Evolutionary conservation across 768 basidiomycete species (phyloP).

Genomic region (Dacryopinax primogenitus): DNA sequence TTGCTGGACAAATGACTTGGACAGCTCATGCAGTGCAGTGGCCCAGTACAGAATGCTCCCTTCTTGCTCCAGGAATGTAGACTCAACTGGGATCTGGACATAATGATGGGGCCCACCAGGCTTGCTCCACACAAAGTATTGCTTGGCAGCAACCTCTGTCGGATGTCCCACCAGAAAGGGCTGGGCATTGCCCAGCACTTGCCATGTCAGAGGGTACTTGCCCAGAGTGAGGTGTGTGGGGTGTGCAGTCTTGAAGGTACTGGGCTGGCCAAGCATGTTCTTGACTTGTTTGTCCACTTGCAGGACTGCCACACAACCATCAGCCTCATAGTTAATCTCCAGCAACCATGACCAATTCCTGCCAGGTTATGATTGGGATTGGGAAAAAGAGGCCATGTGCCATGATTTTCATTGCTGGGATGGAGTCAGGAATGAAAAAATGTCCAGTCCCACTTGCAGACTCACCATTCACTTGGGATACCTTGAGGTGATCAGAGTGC

Average conservation of each 20-base stretch:
- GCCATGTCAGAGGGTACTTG: neutral
- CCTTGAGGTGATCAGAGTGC: neutral
- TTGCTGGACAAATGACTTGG: neutral
- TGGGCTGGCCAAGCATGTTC: slow-evolving; percentile 20
- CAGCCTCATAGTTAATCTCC: neutral
- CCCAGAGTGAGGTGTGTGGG: neutral
- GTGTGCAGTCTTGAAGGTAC: neutral
- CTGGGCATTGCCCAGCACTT: neutral
- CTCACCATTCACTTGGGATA: neutral
- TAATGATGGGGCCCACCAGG: neutral
- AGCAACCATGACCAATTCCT: neutral
- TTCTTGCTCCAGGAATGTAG: neutral
- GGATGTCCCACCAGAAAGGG: neutral
- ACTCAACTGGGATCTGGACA: neutral
- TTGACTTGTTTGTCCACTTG: slow-evolving; percentile 21
- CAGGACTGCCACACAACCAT: slow-evolving; percentile 18
- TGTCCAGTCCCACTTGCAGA: neutral
- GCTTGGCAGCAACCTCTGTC: neutral
- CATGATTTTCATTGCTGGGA: neutral
- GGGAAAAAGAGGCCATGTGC: neutral
- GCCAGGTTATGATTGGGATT: neutral
- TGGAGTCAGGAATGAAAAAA: no score
- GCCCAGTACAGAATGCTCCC: neutral
- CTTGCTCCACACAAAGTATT: neutral
- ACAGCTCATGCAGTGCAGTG: neutral